These are phyloP conservation scores for Scedosporium apiospermum DNA, from an alignment of 2,329 filamentous ascomycete species.

Conservation along the genomic window DNA sequence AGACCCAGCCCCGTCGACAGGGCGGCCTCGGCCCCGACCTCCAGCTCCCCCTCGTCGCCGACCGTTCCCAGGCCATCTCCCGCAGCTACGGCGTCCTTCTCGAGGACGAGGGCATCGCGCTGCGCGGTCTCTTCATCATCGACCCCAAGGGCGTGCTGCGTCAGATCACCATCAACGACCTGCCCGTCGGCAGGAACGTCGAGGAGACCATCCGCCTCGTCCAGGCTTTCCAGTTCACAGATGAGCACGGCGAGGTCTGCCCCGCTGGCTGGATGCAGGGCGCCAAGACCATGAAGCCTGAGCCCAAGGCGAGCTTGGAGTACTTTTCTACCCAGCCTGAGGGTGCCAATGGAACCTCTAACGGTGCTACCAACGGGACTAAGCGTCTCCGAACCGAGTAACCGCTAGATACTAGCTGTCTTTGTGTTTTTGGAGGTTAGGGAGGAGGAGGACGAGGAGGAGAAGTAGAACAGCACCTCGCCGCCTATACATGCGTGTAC, in stretches of 20 bases:
- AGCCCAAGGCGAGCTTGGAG: slow-evolving; percentile 39
- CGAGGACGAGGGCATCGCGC: slow-evolving; percentile 53
- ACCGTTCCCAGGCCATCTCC: slow-evolving; percentile 51
- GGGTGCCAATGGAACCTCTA: slow-evolving; percentile 1
- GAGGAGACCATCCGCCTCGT: slow-evolving; percentile 57
- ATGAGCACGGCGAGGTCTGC: slow-evolving; percentile 72
- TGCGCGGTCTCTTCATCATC: slow-evolving; percentile 57
- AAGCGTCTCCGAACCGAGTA: neutral
- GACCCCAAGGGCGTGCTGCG: slow-evolving; percentile 52
- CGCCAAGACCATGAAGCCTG: slow-evolving; percentile 39
- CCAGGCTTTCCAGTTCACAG: slow-evolving; percentile 72
- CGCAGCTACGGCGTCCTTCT: slow-evolving; percentile 55
- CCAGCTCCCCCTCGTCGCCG: slow-evolving; percentile 51
- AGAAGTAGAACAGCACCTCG: too few relatives aligned
- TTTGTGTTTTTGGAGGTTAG: too few relatives aligned
- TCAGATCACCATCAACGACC: slow-evolving; percentile 57
- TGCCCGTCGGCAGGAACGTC: slow-evolving; percentile 54
- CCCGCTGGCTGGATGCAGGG: slow-evolving; percentile 40
- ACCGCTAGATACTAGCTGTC: neutral
- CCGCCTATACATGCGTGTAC: too few relatives aligned
- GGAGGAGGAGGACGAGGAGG: too few relatives aligned
- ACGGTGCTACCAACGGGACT: neutral
- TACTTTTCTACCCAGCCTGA: slow-evolving; percentile 31
- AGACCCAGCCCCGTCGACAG: slow-evolving; percentile 45
- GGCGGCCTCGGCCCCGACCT: slow-evolving; percentile 51